These are phyloP conservation scores for Syncephalastrum racemosum DNA, from an alignment of 371 early-diverging fungal genomes.

Conservation along the genomic window DNA sequence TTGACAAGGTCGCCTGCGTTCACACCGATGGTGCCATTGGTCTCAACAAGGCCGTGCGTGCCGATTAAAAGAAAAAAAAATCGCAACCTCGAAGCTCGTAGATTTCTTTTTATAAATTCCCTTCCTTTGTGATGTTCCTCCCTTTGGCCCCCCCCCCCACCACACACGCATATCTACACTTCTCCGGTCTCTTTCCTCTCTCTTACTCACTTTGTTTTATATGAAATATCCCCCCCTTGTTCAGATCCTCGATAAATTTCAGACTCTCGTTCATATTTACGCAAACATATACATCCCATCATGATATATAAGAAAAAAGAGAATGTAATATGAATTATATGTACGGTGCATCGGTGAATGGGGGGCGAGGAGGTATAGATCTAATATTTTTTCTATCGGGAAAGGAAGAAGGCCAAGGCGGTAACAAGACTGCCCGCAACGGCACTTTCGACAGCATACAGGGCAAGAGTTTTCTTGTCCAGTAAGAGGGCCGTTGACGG, in stretches of 20 bases:
- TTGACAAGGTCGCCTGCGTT: slow-evolving; percentile 42
- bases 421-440: slow-evolving; percentile 44
- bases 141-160: neutral
- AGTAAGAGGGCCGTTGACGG: neutral
- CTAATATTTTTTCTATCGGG: slow-evolving; percentile 17
- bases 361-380: neutral
- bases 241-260: too few relatives aligned
- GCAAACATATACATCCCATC: neutral
- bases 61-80: neutral
- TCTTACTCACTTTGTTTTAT: too few relatives aligned
- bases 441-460: slow-evolving; percentile 46
- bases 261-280: too few relatives aligned
- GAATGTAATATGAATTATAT: slow-evolving; percentile 4
- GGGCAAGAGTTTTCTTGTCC: slow-evolving; percentile 15
- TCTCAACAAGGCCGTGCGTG: slow-evolving; percentile 1
- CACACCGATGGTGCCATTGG: slow-evolving; percentile 21
- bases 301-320: slow-evolving; percentile 1
- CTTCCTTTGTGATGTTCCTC: slow-evolving; percentile 1
- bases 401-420: slow-evolving; percentile 37
- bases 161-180: neutral
- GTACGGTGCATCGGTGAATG: slow-evolving; percentile 1
- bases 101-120: neutral
- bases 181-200: neutral
- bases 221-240: too few relatives aligned
- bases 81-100: neutral